Base-by-base conservation (phyloP, 257 asterid genomes). In the Solanum chiquidenum region DNA sequence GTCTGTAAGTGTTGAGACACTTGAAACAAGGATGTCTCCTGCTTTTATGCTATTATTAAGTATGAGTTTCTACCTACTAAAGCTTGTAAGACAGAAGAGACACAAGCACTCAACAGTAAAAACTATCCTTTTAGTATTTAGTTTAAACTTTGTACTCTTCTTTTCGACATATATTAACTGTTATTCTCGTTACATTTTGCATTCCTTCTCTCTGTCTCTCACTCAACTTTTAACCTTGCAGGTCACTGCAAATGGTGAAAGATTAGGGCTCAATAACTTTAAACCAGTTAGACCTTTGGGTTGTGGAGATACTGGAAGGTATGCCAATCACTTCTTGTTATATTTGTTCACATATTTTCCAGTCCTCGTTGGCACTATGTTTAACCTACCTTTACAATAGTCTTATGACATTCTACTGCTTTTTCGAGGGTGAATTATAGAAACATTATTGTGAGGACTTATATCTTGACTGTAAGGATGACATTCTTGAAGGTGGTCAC, bases 271-370 rank as follows among this genome's bases (percentile, higher is more conserved):
- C 91, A 88, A 93, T 88, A 98, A 97, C 93, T 95, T 97, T 87
- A 96, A 93, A 89, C 99, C 99, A 3, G 88, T 97, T 88, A 92
- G 98, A 25, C 99, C 99, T 40, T 92, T 97, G 96, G 99, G 99
- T 86, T 92, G 98, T 93, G 99, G 99, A 89, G 99, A 97, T 90
- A 97, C 99, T 84, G 99, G 99, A 89, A 97, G 99, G 99, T 95
- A 91, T 9, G 73, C 38, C 71, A 69, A 35, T 76, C 33, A 68
- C 52, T 38, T 76, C 27, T 72, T 49, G 71, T 80, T 80, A 46
- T 80, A 46, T 27, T 79, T 80, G 27, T 27, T 80, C 66, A 1
- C 85, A 27, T 44, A 44, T 80, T 49, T 40, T 46, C 40, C 85
- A 80, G 35, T 80, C 84, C 1, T 79, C 3, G 7, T 80, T 80